Evolutionary conservation across 2,329 filamentous ascomycete species (phyloP).

Genomic region (Didymella sp.): DNA sequence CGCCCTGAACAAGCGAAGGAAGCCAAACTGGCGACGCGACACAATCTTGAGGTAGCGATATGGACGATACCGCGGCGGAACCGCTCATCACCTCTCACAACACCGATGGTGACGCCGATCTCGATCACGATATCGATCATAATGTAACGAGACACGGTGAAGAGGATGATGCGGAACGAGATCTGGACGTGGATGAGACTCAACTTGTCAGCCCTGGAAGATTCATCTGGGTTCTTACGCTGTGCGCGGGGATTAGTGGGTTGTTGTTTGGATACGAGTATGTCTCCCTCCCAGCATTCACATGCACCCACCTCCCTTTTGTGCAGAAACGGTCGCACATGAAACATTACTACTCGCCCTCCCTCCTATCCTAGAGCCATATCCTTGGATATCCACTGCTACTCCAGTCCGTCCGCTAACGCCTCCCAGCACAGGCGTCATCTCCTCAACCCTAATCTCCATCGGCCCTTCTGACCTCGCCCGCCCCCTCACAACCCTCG

Average conservation of each 20-base stretch:
- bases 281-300: too few relatives aligned
- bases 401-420: too few relatives aligned
- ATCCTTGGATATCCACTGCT: too few relatives aligned
- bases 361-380: too few relatives aligned
- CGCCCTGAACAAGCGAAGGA: too few relatives aligned
- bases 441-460: slow-evolving; percentile 66
- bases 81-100: slow-evolving; percentile 34
- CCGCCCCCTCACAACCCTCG: slow-evolving; percentile 58
- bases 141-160: slow-evolving; percentile 1
- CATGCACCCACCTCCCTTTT: too few relatives aligned
- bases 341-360: too few relatives aligned
- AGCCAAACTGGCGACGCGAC: too few relatives aligned
- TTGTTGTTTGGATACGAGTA: slow-evolving; percentile 69
- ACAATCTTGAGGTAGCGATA: background rate
- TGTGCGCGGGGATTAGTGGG: slow-evolving; percentile 65
- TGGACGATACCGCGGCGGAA: slow-evolving; percentile 40
- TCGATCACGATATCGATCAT: too few relatives aligned
- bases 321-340: too few relatives aligned
- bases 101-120: too few relatives aligned
- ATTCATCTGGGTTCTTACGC: slow-evolving; percentile 64
- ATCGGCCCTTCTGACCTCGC: slow-evolving; percentile 61
- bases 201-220: slow-evolving; percentile 34
- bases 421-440: slow-evolving; percentile 61
- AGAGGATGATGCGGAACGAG: slow-evolving; percentile 5
- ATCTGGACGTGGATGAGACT: slow-evolving; percentile 40